phyloP scores from a whole-genome alignment of 352 stramenopile species.

The Thalassiosira pacifica region DNA sequence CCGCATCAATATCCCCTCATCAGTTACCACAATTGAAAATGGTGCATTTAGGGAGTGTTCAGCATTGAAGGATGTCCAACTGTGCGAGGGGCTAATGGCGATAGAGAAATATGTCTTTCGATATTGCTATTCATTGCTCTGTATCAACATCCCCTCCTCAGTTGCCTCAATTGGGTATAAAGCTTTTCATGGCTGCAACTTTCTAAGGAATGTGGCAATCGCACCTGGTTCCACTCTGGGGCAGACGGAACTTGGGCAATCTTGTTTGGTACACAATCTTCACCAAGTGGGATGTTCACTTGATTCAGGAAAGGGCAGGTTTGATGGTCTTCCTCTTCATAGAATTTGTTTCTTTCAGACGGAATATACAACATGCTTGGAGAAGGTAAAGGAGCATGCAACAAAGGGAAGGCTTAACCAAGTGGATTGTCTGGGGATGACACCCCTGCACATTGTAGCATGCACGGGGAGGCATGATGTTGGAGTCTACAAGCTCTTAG shows the following conservation, averaged over 20 bases:
- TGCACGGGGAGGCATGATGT: constrained; percentile 35
- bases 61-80: neutral
- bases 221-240: too few species aligned
- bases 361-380: too few species aligned
- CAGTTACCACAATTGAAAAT: neutral
- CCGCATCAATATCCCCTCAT: neutral
- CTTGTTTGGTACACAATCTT: too few species aligned
- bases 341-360: too few species aligned
- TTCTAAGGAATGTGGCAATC: neutral
- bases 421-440: constrained; percentile 48
- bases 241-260: too few species aligned
- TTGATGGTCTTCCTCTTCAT: too few species aligned
- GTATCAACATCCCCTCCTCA: too few species aligned
- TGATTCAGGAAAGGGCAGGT: too few species aligned
- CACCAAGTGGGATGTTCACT: too few species aligned
- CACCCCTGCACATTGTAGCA: constrained; percentile 43
- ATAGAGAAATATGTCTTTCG: neutral
- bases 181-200: neutral
- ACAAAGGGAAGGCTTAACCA: neutral
- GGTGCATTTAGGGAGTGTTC: neutral
- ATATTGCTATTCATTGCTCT: too few species aligned
- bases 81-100: neutral
- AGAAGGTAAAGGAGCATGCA: too few species aligned
- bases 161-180: too few species aligned
- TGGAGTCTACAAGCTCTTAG: constrained; percentile 4